These are phyloP conservation scores for Pyrenula massariospora DNA, from an alignment of 495 filamentous ascomycete genomes.

Conservation along the genomic window DNA sequence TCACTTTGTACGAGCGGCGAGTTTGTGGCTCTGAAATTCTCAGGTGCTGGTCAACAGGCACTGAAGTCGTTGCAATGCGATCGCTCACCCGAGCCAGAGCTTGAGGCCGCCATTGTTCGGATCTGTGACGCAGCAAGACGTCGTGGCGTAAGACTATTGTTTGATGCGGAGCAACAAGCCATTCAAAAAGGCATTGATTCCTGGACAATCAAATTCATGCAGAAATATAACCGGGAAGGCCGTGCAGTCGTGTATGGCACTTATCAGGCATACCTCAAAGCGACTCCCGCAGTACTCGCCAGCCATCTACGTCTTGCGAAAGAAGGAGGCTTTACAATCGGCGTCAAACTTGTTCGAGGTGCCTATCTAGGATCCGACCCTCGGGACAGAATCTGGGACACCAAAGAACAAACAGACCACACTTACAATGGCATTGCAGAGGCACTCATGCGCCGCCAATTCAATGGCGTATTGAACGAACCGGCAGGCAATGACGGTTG, in stretches of 20 bases:
- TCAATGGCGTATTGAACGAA: conserved; percentile 27
- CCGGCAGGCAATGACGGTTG: conserved; percentile 21
- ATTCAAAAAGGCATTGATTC: conserved; percentile 66
- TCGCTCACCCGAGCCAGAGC: conserved; percentile 34
- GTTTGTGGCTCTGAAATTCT: conserved; percentile 73
- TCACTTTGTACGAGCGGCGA: conserved; percentile 51
- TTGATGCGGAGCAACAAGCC: conserved; percentile 73
- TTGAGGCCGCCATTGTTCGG: conserved; percentile 51
- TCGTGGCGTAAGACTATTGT: conserved; percentile 57
- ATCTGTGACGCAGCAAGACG: conserved; percentile 59
- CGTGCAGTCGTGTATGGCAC: conserved; percentile 49
- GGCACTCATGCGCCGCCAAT: conserved; percentile 39
- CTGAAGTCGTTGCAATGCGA: conserved; percentile 45
- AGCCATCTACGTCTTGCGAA: conserved; percentile 49
- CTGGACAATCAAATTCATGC: conserved; percentile 66
- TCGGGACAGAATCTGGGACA: conserved; percentile 59
- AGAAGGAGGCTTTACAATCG: conserved; percentile 56
- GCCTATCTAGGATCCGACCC: conserved; percentile 77
- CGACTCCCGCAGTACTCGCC: conserved; percentile 45
- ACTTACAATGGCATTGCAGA: conserved; percentile 53
- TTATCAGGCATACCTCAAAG: conserved; percentile 72
- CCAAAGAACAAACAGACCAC: conserved; percentile 61
- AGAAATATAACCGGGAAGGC: conserved; percentile 54
- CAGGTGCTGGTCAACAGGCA: conserved; percentile 61
- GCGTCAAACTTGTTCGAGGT: conserved; percentile 85